Base-by-base conservation (phyloP, 73 alveolate species). In the Stentor roeselii region DNA sequence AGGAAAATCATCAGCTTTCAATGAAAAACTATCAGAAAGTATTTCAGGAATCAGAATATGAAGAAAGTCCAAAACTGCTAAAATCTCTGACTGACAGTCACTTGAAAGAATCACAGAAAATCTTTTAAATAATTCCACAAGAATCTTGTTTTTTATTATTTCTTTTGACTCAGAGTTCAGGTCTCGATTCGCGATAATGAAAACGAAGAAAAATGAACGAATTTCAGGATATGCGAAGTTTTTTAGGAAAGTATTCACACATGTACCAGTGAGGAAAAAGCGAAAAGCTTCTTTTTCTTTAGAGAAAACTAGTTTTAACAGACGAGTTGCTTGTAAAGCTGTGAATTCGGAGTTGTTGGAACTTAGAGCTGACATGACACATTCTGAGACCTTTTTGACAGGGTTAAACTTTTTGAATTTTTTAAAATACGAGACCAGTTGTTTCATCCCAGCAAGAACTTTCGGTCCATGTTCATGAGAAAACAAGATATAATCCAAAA, bases 371-470 rank as follows among this genome's bases (percentile, higher is more conserved):
- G 67, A 50, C 30, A 50, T 6, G 21, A 50, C 67, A 21, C 67
- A 50, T 50, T 50, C 67, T 50, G 67, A 50, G 67, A 50, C 21
- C 21, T 50, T 50, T 50, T 50, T 50, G 6, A 11, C 67, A 50
- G 67, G 67, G 67, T 50, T 50, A 50, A 50, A 50, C 21, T 50
- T 50, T 50, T 50, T 50, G 67, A 50, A 50, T 50, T 50, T 50
- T 50, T 50, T 50, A 50, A 50, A 50, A 50, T 50, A 50, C 21
- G 67, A 21, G 67, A 11, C 6, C 6, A 50, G 6, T 50, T 50
- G 67, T 50, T 6, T 6, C 30, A 50, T 50, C 21, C 30, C 67
- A 11, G 67, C 67, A 50, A 50, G 67, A 11, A 50, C 67, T 50
- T 21, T 50, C 6, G 67, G 67, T 21, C 67, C 67, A 21, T 50